A percentile compares a stretch with the other conserved stretches of the same genome.
These are phyloP conservation scores for Kuraishia hungarica DNA, from an alignment of 805 yeast genomes.

Conservation along the genomic window DNA sequence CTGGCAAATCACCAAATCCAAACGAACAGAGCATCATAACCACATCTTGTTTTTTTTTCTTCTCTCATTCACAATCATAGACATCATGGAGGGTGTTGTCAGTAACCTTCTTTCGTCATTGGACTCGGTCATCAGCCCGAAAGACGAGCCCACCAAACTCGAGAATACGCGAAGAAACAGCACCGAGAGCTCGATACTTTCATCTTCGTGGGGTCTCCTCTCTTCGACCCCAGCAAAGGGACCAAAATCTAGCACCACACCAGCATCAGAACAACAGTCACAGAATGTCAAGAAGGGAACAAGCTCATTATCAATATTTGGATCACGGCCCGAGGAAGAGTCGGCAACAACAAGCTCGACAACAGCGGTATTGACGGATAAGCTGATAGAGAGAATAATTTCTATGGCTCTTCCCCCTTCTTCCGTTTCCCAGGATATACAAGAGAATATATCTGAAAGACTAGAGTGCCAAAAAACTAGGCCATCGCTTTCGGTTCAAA, in stretches of 20 bases:
- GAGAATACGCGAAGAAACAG: background rate
- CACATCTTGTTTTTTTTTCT: too few relatives aligned
- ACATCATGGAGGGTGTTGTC: constrained; percentile 19
- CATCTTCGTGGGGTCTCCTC: background rate
- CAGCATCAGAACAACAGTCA: background rate
- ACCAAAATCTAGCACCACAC: background rate
- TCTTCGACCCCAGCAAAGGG: background rate
- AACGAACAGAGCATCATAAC: background rate
- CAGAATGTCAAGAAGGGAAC: background rate
- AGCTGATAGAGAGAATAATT: constrained; percentile 61
- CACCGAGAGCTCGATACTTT: background rate
- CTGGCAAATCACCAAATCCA: background rate
- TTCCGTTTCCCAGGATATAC: constrained; percentile 33
- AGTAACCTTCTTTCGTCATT: constrained; percentile 17
- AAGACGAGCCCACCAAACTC: constrained; percentile 3
- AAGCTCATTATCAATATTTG: background rate
- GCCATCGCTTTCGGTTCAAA: constrained; percentile 61
- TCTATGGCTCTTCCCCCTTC: constrained; percentile 66
- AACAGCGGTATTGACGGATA: constrained; percentile 46
- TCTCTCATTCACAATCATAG: background rate
- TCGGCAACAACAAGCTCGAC: constrained; percentile 4
- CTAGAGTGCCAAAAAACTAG: constrained; percentile 52
- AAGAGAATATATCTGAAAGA: constrained; percentile 37
- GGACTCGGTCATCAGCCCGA: constrained; percentile 11
- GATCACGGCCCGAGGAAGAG: constrained; percentile 1